These are phyloP conservation scores for Penicillium robsamsonii DNA, from an alignment of 495 filamentous ascomycete species.

Conservation along the genomic window DNA sequence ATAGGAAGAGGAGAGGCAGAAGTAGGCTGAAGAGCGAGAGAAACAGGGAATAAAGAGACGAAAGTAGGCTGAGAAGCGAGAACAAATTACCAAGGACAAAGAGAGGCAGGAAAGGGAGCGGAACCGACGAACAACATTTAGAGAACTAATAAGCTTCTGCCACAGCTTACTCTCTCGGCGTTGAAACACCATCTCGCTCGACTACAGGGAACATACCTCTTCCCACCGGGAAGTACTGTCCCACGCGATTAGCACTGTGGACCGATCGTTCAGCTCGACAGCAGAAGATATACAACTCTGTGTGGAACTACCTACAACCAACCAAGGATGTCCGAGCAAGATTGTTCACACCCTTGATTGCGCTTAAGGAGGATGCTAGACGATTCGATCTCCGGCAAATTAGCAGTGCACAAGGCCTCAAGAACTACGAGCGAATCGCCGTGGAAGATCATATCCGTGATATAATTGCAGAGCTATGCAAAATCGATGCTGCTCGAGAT, in stretches of 20 bases:
- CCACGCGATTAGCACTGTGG: conserved; percentile 27
- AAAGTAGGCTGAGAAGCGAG: conserved; percentile 1
- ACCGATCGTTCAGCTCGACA: conserved; percentile 28
- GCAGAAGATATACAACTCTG: conserved; percentile 28
- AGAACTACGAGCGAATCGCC: conserved; percentile 29
- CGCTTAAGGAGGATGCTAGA: conserved; percentile 19
- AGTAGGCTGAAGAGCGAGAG: conserved; percentile 2
- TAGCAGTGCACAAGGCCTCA: conserved; percentile 34
- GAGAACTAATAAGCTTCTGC: conserved; percentile 34
- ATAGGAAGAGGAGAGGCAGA: neutral
- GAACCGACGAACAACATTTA: conserved; percentile 32
- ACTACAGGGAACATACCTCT: conserved; percentile 31
- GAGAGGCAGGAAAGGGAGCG: conserved; percentile 8
- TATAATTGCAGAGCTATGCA: conserved; percentile 30
- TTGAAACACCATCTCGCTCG: conserved; percentile 26
- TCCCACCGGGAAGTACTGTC: conserved; percentile 34
- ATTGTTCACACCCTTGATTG: conserved; percentile 22
- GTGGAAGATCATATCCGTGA: conserved; percentile 28
- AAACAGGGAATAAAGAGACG: conserved; percentile 4
- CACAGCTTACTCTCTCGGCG: conserved; percentile 33
- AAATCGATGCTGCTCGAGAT: conserved; percentile 21
- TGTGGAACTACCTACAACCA: conserved; percentile 25
- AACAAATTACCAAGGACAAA: no score
- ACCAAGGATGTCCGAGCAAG: conserved; percentile 4
- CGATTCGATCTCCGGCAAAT: conserved; percentile 19